Evolutionary conservation across 2,329 filamentous ascomycete species (phyloP).

Genomic region (Pezicula radicicola): DNA sequence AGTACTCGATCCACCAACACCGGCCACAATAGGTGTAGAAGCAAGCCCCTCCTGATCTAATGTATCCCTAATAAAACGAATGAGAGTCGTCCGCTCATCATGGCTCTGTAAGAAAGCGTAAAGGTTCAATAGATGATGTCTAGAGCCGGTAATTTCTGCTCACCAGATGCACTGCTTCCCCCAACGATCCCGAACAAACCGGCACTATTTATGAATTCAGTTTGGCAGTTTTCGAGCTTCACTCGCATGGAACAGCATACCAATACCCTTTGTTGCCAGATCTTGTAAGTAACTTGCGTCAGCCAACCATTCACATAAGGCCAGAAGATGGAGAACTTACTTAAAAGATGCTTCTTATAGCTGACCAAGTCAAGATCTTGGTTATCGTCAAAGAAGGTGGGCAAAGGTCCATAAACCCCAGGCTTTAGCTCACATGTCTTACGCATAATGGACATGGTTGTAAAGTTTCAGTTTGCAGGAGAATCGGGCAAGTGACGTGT

Average conservation of each 20-base stretch:
- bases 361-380: background rate
- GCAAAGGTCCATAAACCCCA: background rate
- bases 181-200: background rate
- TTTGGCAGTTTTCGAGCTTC: background rate
- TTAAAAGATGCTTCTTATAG: background rate
- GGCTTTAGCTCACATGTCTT: background rate
- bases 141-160: background rate
- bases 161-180: constrained; percentile 5
- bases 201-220: background rate
- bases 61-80: constrained; percentile 35
- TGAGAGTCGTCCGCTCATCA: constrained; percentile 35
- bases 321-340: background rate
- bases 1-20: constrained; percentile 36
- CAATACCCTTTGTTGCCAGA: background rate
- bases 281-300: background rate
- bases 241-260: background rate
- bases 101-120: background rate
- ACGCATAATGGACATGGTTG: background rate
- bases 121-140: background rate
- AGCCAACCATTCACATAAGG: background rate
- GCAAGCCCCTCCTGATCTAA: constrained; percentile 31
- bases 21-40: constrained; percentile 40
- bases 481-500: background rate
- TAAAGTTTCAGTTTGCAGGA: background rate
- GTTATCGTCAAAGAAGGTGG: constrained; percentile 1